Percentiles rank a stretch among this genome's conserved stretches.
Evolutionary conservation across 768 basidiomycete genomes (phyloP).

Genomic region (Pleurotus pulmonarius): DNA sequence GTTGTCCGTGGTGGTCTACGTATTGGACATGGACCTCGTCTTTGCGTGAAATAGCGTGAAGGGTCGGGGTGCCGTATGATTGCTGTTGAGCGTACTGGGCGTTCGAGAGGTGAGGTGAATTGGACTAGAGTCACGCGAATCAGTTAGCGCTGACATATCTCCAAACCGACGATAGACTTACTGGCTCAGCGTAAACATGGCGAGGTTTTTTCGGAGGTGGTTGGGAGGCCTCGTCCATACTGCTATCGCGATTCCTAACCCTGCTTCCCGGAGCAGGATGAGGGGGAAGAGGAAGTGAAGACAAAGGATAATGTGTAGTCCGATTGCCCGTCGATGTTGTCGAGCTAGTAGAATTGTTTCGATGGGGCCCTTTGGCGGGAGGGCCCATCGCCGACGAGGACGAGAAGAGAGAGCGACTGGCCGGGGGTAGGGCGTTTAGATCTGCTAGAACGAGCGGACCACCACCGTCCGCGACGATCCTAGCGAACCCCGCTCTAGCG

Average conservation of each 20-base stretch:
- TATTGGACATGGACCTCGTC: background rate
- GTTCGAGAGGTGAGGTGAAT: background rate
- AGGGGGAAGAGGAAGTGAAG: slow-evolving; percentile 35
- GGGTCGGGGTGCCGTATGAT: background rate
- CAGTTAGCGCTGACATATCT: background rate
- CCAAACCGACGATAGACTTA: slow-evolving; percentile 10
- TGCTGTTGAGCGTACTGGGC: slow-evolving; percentile 3
- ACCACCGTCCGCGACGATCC: slow-evolving; percentile 41
- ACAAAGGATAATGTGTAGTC: slow-evolving; percentile 22
- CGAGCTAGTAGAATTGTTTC: slow-evolving; percentile 12
- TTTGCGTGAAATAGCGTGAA: background rate
- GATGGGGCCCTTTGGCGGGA: slow-evolving; percentile 6
- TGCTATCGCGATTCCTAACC: slow-evolving; percentile 41
- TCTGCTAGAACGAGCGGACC: slow-evolving; percentile 36
- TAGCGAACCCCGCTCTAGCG: slow-evolving; percentile 42
- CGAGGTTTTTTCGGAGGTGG: slow-evolving; percentile 50
- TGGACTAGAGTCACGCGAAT: background rate
- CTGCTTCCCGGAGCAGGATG: slow-evolving; percentile 28
- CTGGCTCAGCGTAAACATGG: slow-evolving; percentile 26
- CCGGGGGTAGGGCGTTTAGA: slow-evolving; percentile 25
- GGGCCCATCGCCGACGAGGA: slow-evolving; percentile 6
- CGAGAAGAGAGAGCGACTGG: slow-evolving; percentile 7
- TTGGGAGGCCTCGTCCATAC: slow-evolving; percentile 32
- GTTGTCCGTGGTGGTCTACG: background rate
- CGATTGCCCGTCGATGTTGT: slow-evolving; percentile 10